A percentile compares a stretch with the other conserved stretches of the same genome.
These are phyloP conservation scores for Globisporangium nunn DNA, from an alignment of 352 stramenopile species.

Conservation along the genomic window DNA sequence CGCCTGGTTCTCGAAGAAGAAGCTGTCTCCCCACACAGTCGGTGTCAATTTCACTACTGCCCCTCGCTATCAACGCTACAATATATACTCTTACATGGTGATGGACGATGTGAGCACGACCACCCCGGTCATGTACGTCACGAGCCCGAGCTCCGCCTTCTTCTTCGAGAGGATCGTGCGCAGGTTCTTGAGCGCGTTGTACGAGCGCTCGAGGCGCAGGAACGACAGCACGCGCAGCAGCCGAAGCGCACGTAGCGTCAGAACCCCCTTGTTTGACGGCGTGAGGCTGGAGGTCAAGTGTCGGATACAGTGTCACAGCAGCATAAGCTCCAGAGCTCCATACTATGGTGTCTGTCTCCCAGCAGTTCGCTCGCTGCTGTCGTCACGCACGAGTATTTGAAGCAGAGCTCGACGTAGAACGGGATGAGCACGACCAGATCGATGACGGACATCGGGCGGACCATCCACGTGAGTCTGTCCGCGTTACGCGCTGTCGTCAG, in stretches of 20 bases:
- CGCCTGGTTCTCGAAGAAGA: constrained; percentile 70
- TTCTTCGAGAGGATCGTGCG: constrained; percentile 69
- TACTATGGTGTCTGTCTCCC: neutral
- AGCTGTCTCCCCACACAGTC: constrained; percentile 21
- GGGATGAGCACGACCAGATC: constrained; percentile 68
- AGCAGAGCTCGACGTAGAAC: constrained; percentile 77
- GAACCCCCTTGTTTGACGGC: constrained; percentile 25
- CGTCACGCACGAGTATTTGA: constrained; percentile 46
- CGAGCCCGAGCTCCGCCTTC: constrained; percentile 67
- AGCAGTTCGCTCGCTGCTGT: too few relatives aligned
- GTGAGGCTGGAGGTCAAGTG: constrained; percentile 1
- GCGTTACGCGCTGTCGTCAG: neutral
- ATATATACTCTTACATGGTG: constrained; percentile 47
- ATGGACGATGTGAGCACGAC: constrained; percentile 76
- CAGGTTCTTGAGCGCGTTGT: constrained; percentile 72
- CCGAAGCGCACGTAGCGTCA: constrained; percentile 66
- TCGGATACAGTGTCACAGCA: too few relatives aligned
- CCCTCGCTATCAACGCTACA: too few relatives aligned
- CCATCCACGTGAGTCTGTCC: constrained; percentile 67
- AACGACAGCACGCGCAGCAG: constrained; percentile 79
- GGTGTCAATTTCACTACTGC: too few relatives aligned
- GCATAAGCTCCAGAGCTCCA: too few relatives aligned
- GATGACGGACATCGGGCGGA: constrained; percentile 72
- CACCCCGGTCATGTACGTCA: constrained; percentile 75
- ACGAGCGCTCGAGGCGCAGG: constrained; percentile 67